Base-by-base conservation (phyloP, 495 filamentous ascomycete species). In the Aspergillus indologenus region DNA sequence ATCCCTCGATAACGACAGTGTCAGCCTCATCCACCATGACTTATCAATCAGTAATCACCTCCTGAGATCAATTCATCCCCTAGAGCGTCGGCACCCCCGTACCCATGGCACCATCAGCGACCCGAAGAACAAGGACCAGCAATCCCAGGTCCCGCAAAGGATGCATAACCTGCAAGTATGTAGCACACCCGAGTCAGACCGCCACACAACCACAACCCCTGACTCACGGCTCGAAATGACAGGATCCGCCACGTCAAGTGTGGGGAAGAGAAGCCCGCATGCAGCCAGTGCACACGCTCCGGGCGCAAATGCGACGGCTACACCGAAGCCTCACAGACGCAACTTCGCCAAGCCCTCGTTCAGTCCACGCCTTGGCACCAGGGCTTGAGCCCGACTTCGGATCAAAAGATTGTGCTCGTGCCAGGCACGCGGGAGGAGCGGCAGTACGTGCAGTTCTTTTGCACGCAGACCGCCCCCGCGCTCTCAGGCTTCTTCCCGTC, bases 231-330 rank as follows among this genome's bases (percentile, higher is more conserved):
- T 29, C 0, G 0, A 11, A 20, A n/a, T 29, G 26, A 51, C 34
- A 86, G 84, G 61, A 77, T 76, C 57, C 77, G 85, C 57, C 78
- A 83, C 59, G 81, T 87, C 34, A 87, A 87, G 70, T 87, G 85
- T 72, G 85, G 82, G 70, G 85, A 87, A 66, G 69, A 65, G 57
- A 82, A 81, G 53, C 84, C 85, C 8, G 63, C 69, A 17, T 87
- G 83, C 59, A 66, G 66, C n/a, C 79, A 81, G 43, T 87, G 65
- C 45, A 18, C 56, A 24, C 26, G 26, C 4, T 57, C 65, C 0
- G 62, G 62, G 0, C 52, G 60, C 3, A 62, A 53, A 20, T 67
- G 65, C 45, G 65, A 67, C 19, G 64, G 60, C 18, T 66, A 63
- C 50, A 53, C 60, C 14, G 31, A 51, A 11, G 61, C 56, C 29